Evolutionary conservation across 306 rosid species (phyloP).

Genomic region (Rosa multiflora): DNA sequence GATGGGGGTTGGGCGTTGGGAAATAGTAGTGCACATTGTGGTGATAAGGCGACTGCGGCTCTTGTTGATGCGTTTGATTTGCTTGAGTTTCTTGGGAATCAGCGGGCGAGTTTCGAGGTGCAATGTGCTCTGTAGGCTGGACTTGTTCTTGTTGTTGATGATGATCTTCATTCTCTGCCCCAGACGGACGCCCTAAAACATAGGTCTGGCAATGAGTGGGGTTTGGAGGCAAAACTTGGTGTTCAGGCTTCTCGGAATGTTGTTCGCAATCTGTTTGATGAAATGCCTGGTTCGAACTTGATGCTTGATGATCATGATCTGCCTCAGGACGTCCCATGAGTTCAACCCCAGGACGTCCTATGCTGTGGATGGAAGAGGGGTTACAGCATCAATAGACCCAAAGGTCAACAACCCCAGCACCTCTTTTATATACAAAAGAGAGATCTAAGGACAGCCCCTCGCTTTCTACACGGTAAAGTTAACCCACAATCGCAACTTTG

Average conservation of each 20-base stretch:
- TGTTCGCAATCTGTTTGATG: slow-evolving; percentile 1
- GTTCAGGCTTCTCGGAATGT: neutral
- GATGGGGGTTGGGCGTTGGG: neutral
- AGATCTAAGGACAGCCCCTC: slow-evolving; percentile 8
- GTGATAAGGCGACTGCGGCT: neutral
- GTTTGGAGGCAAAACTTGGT: neutral
- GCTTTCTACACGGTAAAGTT: neutral
- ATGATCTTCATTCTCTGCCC: neutral
- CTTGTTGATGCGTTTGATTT: neutral
- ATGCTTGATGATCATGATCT: neutral
- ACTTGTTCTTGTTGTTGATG: neutral
- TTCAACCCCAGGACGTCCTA: slow-evolving; percentile 12
- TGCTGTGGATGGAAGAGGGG: slow-evolving; percentile 6
- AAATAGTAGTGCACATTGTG: neutral
- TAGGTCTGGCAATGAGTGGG: slow-evolving; percentile 2
- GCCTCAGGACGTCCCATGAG: slow-evolving; percentile 22
- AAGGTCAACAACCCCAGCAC: neutral
- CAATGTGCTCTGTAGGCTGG: neutral
- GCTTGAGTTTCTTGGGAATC: neutral
- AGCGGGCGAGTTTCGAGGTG: neutral
- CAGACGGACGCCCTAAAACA: neutral
- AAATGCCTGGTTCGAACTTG: neutral
- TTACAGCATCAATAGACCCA: slow-evolving; percentile 20
- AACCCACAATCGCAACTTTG: neutral
- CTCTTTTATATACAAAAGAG: slow-evolving; percentile 13